Evolutionary conservation across 176 grass and related monocot species (phyloP), one percentile per base, ranked within the genome.

Genomic region (Otatea glauca): DNA sequence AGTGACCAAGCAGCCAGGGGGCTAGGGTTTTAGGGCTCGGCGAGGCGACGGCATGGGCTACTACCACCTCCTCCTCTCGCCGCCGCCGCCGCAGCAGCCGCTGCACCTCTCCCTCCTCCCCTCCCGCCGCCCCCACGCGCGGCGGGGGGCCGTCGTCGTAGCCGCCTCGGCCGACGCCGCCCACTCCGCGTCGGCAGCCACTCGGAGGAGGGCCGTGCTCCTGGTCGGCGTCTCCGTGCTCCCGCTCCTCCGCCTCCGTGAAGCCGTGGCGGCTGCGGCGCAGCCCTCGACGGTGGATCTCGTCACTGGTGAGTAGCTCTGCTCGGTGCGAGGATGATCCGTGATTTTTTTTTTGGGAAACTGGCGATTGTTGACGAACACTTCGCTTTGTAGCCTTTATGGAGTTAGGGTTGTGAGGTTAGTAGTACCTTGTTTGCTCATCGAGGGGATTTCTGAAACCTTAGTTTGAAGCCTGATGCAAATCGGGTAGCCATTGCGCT

Each of bases 191-290:
- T 38, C 80, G 53, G 77, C 47, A 50, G 84, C 82, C 74, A 68
- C 37, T 62, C 75, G 79, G 59, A 94, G 92, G 92, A 94, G 93
- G 77, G 81, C 86, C 48, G 69, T 99, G 65, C 88, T 98, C 29
- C 86, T 95, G 15, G 89, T 92, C 8, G 93, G 96, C 18, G 59
- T 98, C 68, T 95, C 91, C 23, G 83, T 95, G 88, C 84, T 99
- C 32, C 93, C 96, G 70, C 86, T 96, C 74, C 78, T 96, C 73
- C 90, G 83, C 47, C 84, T 98, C 65, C 71, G 92, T 9, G 92
- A 90, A 6, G 88, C 86, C 1, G 82, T 65, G 32, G 69, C 63
- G 74, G 88, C 86, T 1, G 82, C 70, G 32, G 69, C 70, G 74
- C 84, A 65, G 60, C 80, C 37, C 13, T 78, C 84, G 58, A 9